phyloP scores from a whole-genome alignment of 2,329 filamentous ascomycete species.

The Ilyonectria mors-panacis region DNA sequence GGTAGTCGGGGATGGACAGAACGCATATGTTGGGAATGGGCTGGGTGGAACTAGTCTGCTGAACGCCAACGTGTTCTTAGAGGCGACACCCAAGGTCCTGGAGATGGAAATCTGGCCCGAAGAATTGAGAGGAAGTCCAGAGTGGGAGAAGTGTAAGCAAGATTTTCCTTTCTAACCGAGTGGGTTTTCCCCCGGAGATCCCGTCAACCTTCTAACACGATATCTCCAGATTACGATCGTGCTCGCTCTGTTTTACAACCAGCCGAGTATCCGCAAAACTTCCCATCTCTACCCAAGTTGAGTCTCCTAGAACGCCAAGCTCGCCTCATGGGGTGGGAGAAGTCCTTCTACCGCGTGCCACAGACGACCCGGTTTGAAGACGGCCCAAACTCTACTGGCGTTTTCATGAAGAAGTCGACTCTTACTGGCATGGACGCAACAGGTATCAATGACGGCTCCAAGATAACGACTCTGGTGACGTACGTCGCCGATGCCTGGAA shows the following conservation, averaged over 20 bases:
- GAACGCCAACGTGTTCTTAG: slow-evolving; percentile 77
- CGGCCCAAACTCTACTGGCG: slow-evolving; percentile 74
- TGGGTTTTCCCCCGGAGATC: neutral
- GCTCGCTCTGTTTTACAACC: slow-evolving; percentile 72
- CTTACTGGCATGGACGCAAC: slow-evolving; percentile 75
- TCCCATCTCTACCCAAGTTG: slow-evolving; percentile 71
- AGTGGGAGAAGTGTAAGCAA: slow-evolving; percentile 64
- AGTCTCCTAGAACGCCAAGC: slow-evolving; percentile 72
- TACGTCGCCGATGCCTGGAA: slow-evolving; percentile 81
- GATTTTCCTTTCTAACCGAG: neutral
- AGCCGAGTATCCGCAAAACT: slow-evolving; percentile 69
- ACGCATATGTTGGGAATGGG: slow-evolving; percentile 73
- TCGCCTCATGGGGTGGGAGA: slow-evolving; percentile 61
- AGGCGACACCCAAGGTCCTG: slow-evolving; percentile 70
- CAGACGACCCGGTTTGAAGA: slow-evolving; percentile 76
- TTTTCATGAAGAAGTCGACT: slow-evolving; percentile 73
- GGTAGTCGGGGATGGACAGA: slow-evolving; percentile 74
- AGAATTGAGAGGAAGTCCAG: slow-evolving; percentile 64
- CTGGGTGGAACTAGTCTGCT: slow-evolving; percentile 77
- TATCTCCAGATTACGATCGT: slow-evolving; percentile 68
- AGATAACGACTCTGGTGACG: slow-evolving; percentile 76
- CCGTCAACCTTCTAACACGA: neutral
- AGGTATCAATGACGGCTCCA: slow-evolving; percentile 77
- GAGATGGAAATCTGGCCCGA: slow-evolving; percentile 70
- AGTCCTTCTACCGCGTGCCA: slow-evolving; percentile 69